Evolutionary conservation across 202 grass and related monocot species (phyloP).

Genomic region (Schoenoplectus tabernaemontani): DNA sequence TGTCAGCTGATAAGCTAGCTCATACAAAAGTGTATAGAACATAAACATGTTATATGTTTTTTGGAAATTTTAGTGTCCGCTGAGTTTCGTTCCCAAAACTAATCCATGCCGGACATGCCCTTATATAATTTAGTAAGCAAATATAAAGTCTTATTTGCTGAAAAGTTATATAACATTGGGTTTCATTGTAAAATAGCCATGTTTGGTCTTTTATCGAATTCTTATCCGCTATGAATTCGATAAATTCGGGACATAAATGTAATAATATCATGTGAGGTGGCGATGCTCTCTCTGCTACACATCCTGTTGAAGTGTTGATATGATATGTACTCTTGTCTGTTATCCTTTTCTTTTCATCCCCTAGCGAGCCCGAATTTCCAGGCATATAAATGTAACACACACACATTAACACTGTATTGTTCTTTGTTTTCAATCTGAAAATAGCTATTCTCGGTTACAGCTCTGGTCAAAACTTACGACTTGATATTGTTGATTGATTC

Average conservation of each 20-base stretch:
- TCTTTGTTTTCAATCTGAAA: background rate
- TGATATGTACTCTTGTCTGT: no score
- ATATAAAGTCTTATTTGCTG: no score
- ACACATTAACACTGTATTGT: background rate
- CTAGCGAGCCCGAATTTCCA: background rate
- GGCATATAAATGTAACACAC: no score
- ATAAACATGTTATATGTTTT: no score
- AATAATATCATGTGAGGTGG: background rate
- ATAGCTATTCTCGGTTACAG: background rate
- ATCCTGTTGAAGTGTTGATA: background rate
- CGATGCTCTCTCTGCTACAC: background rate
- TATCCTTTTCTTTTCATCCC: background rate
- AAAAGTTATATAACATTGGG: background rate
- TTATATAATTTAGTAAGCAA: no score
- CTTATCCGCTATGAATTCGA: no score
- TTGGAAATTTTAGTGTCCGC: no score
- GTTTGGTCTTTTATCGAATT: no score
- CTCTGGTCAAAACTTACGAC: background rate
- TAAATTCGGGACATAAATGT: background rate
- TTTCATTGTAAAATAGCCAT: background rate
- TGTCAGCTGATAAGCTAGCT: no score
- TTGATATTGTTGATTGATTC: background rate
- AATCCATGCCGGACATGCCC: no score
- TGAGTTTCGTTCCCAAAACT: no score
- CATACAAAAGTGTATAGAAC: no score